phyloP scores from a whole-genome alignment of 805 yeast genomes.

The Zygotorulaspora florentina region DNA sequence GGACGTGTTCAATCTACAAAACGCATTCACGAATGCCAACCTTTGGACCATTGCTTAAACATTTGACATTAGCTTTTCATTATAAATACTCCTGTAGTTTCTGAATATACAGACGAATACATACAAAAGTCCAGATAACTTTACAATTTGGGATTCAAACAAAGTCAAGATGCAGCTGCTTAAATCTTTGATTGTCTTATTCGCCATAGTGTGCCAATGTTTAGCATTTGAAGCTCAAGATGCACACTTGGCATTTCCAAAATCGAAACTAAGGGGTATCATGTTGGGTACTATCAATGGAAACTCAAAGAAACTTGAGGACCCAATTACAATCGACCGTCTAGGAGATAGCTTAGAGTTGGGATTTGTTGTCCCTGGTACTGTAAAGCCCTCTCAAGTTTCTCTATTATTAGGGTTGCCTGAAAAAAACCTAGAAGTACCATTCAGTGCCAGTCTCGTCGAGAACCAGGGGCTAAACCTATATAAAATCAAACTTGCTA shows the following conservation, averaged over 20 bases:
- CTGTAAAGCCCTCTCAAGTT: conserved; percentile 22
- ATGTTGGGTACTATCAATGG: conserved; percentile 15
- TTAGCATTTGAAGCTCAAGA: conserved; percentile 13
- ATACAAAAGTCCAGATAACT: background rate
- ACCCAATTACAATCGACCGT: conserved; percentile 13
- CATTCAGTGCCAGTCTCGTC: conserved; percentile 19
- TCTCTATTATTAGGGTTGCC: conserved; percentile 27
- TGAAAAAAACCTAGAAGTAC: conserved; percentile 22
- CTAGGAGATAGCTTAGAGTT: conserved; percentile 19
- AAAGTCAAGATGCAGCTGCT: conserved; percentile 12
- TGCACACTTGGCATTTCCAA: conserved; percentile 17
- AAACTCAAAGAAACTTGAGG: conserved; percentile 4
- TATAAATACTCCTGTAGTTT: background rate
- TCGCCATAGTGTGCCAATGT: conserved; percentile 9
- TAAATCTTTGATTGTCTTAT: conserved; percentile 5
- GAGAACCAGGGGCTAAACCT: conserved; percentile 15
- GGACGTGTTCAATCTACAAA: conserved; percentile 4
- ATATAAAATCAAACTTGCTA: conserved; percentile 16
- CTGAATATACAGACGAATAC: background rate
- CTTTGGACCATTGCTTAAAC: too few relatives aligned
- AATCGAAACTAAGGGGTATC: conserved; percentile 10
- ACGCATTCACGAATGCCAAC: too few relatives aligned
- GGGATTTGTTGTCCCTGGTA: conserved; percentile 17
- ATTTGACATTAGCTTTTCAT: background rate
- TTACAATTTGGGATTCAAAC: background rate